Percentiles rank a stretch among this genome's conserved stretches.
Conservation (phyloP, 2,329 filamentous ascomycete species). For the Trichoderma atrobrunneum region DNA sequence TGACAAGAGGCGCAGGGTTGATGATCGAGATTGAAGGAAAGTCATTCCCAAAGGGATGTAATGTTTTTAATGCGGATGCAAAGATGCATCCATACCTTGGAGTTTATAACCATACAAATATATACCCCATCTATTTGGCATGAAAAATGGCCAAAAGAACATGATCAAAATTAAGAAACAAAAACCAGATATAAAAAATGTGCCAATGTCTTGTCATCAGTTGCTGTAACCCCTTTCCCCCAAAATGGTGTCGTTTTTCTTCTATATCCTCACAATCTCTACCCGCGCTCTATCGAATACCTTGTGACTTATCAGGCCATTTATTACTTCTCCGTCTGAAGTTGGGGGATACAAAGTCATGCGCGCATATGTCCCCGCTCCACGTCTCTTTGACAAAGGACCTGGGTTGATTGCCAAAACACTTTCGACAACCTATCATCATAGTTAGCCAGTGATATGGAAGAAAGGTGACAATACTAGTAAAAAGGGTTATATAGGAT, state of each 20-base stretch:
- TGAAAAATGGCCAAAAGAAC: neutral
- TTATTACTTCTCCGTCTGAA: conserved; percentile 56
- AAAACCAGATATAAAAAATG: neutral
- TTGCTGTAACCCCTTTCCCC: neutral
- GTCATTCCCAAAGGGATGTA: neutral
- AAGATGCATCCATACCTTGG: neutral
- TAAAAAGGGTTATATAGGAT: neutral
- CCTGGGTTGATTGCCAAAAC: conserved; percentile 91
- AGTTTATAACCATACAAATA: neutral
- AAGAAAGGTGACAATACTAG: neutral
- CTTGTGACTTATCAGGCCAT: conserved; percentile 65
- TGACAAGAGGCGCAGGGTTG: conserved; percentile 60
- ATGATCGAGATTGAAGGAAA: conserved; percentile 35
- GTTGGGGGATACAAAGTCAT: conserved; percentile 69
- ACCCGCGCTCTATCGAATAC: conserved; percentile 81
- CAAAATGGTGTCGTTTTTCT: too few relatives aligned
- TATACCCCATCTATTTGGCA: conserved; percentile 12
- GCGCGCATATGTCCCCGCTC: conserved; percentile 80
- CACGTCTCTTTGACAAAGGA: conserved; percentile 77
- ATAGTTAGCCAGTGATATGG: conserved; percentile 18
- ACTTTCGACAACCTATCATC: conserved; percentile 75
- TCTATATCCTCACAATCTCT: conserved; percentile 76
- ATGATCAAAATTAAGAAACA: neutral
- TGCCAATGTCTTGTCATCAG: neutral
- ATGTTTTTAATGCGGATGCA: neutral